Percentiles rank a stretch among this genome's conserved stretches.
These are phyloP conservation scores for Stephania cephalantha DNA, from an alignment of 164 flowering plant genomes.

Conservation along the genomic window DNA sequence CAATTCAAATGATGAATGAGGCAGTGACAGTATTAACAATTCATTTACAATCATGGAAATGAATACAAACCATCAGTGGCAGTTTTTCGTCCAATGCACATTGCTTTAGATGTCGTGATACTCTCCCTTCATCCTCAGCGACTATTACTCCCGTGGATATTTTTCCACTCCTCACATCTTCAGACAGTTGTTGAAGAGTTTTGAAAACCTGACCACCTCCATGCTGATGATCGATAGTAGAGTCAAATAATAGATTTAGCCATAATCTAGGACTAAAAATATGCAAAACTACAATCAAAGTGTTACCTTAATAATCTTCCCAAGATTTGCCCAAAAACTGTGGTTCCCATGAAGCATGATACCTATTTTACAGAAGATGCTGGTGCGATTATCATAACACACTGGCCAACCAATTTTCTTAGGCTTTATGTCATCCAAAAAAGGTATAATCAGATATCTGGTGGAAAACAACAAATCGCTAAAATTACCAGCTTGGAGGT, in stretches of 20 bases:
- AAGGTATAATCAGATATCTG: slow-evolving; percentile 50
- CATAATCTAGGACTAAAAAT: slow-evolving; percentile 2
- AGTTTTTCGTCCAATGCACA: slow-evolving; percentile 64
- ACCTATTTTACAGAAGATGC: slow-evolving; percentile 52
- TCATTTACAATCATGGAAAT: not conserved
- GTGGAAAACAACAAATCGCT: slow-evolving; percentile 1
- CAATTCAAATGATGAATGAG: not conserved
- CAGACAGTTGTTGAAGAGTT: slow-evolving; percentile 53
- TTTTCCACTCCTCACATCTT: slow-evolving; percentile 37
- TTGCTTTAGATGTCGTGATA: slow-evolving; percentile 70
- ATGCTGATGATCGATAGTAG: slow-evolving; percentile 34
- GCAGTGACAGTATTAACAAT: slow-evolving; percentile 1
- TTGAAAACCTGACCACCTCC: slow-evolving; percentile 80
- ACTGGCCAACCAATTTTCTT: slow-evolving; percentile 22
- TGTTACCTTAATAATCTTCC: slow-evolving; percentile 40
- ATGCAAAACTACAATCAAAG: not conserved
- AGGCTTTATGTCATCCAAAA: slow-evolving; percentile 19
- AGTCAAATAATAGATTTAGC: not conserved
- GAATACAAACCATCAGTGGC: slow-evolving; percentile 53
- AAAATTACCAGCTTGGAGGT: not conserved
- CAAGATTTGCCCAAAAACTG: slow-evolving; percentile 41
- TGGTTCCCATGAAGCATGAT: slow-evolving; percentile 59
- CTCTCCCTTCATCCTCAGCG: slow-evolving; percentile 42
- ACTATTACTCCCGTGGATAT: slow-evolving; percentile 49
- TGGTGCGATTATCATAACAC: not conserved